phyloP scores from a whole-genome alignment of 2,329 filamentous ascomycete genomes.

The Lomentospora prolificans region DNA sequence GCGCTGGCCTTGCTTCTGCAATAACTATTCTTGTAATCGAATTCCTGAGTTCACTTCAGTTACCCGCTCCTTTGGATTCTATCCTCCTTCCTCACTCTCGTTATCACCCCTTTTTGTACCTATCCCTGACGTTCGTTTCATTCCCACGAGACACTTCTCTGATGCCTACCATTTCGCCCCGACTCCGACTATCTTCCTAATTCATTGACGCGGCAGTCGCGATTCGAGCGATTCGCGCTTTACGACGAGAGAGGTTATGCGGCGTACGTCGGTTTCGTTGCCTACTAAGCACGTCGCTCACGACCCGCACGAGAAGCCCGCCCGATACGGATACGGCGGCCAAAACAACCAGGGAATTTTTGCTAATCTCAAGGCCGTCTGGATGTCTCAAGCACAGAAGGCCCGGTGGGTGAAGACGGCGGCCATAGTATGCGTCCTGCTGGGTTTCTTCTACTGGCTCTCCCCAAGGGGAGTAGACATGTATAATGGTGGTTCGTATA shows the following conservation, averaged over 20 bases:
- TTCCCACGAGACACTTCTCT: neutral
- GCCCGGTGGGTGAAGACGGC: conserved; percentile 57
- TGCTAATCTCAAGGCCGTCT: conserved; percentile 46
- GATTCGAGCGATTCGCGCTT: neutral
- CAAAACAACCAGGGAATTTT: conserved; percentile 37
- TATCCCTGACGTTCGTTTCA: neutral
- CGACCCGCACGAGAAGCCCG: conserved; percentile 58
- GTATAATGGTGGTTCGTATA: conserved; percentile 32
- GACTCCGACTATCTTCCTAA: neutral
- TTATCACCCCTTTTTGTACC: neutral
- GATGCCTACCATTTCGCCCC: neutral
- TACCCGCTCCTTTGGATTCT: neutral
- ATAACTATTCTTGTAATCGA: neutral
- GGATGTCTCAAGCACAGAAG: conserved; percentile 55
- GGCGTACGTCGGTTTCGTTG: conserved; percentile 55
- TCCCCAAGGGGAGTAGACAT: conserved; percentile 49
- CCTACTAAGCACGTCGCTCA: conserved; percentile 48
- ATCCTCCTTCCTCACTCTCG: neutral
- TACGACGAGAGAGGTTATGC: conserved; percentile 31
- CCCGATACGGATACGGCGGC: conserved; percentile 40
- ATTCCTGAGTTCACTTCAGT: neutral
- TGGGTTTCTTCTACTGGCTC: conserved; percentile 55
- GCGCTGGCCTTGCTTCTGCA: neutral
- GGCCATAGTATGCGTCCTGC: conserved; percentile 48
- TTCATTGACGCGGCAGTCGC: neutral